Conservation (phyloP, 2,329 filamentous ascomycete species). For the Helminthosporium solani region DNA sequence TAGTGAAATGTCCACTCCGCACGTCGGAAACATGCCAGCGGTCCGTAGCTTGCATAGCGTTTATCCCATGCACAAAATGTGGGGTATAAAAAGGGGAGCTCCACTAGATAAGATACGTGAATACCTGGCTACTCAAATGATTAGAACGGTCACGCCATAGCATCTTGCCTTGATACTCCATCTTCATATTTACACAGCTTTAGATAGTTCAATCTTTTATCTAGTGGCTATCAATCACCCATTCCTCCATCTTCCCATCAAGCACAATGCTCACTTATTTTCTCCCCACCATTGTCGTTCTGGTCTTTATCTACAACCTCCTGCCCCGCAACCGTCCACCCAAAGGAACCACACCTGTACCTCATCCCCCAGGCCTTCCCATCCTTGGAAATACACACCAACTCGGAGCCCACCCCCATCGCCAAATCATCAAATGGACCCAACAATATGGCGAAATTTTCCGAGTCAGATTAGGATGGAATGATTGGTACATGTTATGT, state of each 20-base stretch:
- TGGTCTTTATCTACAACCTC: conserved; percentile 14
- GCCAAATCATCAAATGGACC: conserved; percentile 41
- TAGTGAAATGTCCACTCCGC: not conserved
- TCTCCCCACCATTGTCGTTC: conserved; percentile 13
- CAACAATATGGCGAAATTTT: conserved; percentile 49
- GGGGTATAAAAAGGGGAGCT: not conserved
- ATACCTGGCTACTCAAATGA: not conserved
- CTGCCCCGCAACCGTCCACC: conserved; percentile 15
- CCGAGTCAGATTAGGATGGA: conserved; percentile 47
- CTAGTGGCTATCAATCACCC: not conserved
- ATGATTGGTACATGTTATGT: conserved; percentile 50
- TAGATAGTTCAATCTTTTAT: no score
- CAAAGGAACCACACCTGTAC: conserved; percentile 17
- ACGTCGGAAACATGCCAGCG: not conserved
- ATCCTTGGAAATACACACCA: conserved; percentile 34
- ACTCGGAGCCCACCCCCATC: conserved; percentile 30
- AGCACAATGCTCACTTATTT: conserved; percentile 15
- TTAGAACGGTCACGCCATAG: not conserved
- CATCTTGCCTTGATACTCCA: no score
- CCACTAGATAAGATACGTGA: not conserved
- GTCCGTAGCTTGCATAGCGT: no score
- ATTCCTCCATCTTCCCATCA: not conserved
- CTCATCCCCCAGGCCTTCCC: conserved; percentile 28
- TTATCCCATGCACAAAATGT: not conserved
- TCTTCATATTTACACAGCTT: no score